These are phyloP conservation scores for Ustilago lituana DNA, from an alignment of 1,284 basidiomycete genomes.

Conservation along the genomic window DNA sequence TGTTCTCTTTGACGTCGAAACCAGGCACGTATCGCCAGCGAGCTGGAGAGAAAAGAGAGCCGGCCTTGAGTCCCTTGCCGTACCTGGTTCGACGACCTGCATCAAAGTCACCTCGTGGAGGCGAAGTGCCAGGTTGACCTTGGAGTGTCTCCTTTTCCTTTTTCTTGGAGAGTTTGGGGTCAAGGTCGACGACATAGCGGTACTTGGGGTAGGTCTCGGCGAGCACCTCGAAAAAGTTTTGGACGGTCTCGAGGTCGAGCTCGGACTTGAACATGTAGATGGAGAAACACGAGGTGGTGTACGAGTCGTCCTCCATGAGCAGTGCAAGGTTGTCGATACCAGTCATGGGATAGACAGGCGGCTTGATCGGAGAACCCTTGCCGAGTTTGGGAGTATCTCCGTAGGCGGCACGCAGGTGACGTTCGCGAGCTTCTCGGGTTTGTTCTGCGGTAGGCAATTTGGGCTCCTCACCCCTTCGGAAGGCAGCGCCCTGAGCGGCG, in stretches of 20 bases:
- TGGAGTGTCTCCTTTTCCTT: constrained; percentile 26
- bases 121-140: constrained; percentile 14
- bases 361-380: constrained; percentile 45
- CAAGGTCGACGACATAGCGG: constrained; percentile 62
- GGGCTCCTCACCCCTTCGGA: constrained; percentile 22
- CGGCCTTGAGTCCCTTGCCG: constrained; percentile 57
- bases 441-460: constrained; percentile 21
- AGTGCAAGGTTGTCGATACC: constrained; percentile 66
- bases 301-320: constrained; percentile 63
- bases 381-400: constrained; percentile 41
- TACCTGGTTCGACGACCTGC: constrained; percentile 55
- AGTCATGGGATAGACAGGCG: constrained; percentile 54
- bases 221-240: constrained; percentile 63
- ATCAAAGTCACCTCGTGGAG: constrained; percentile 30
- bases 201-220: constrained; percentile 64
- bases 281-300: constrained; percentile 65
- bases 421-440: constrained; percentile 28
- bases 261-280: constrained; percentile 65
- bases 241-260: constrained; percentile 61
- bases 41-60: constrained; percentile 55
- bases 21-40: constrained; percentile 63
- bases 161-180: constrained; percentile 53
- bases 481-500: constrained; percentile 46
- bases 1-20: constrained; percentile 63
- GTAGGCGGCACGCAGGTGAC: constrained; percentile 41